Percentiles rank a stretch among this genome's conserved stretches.
Evolutionary conservation across 768 basidiomycete genomes (phyloP).

Genomic region (Lyophyllum semitale): DNA sequence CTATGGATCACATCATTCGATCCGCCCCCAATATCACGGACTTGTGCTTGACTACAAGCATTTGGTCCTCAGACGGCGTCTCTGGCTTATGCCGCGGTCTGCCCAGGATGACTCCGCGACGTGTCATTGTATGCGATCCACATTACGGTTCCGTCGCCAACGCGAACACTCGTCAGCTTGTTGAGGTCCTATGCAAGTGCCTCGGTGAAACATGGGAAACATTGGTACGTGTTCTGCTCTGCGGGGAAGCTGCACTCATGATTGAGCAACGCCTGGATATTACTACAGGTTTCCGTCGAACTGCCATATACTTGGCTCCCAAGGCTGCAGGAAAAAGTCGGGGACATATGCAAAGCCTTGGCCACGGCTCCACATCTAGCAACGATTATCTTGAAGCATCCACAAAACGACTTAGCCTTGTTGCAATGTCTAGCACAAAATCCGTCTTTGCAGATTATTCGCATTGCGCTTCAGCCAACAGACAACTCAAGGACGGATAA

Average conservation of each 20-base stretch:
- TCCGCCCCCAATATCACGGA: not conserved
- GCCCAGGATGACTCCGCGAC: conserved; percentile 1
- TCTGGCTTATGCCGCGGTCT: not conserved
- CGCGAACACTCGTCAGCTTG: not conserved
- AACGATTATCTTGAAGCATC: not conserved
- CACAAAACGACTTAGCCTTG: too few relatives aligned
- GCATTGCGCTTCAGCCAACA: too few relatives aligned
- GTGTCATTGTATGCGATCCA: not conserved
- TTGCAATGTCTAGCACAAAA: too few relatives aligned
- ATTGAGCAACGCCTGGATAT: not conserved
- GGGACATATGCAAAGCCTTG: not conserved
- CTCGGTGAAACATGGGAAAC: not conserved
- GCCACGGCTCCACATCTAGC: not conserved
- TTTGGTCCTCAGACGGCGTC: too few relatives aligned
- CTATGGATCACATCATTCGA: conserved; percentile 10
- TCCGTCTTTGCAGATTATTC: too few relatives aligned
- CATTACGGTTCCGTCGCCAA: not conserved
- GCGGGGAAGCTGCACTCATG: not conserved
- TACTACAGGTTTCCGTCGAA: not conserved
- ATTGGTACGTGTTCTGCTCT: not conserved
- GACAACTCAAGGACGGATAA: too few relatives aligned
- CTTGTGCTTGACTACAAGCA: too few relatives aligned
- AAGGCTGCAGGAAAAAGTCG: not conserved
- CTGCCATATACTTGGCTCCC: not conserved
- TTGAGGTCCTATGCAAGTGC: not conserved